Evolutionary conservation across 345 rosid species (phyloP).

Genomic region (Acer negundo): DNA sequence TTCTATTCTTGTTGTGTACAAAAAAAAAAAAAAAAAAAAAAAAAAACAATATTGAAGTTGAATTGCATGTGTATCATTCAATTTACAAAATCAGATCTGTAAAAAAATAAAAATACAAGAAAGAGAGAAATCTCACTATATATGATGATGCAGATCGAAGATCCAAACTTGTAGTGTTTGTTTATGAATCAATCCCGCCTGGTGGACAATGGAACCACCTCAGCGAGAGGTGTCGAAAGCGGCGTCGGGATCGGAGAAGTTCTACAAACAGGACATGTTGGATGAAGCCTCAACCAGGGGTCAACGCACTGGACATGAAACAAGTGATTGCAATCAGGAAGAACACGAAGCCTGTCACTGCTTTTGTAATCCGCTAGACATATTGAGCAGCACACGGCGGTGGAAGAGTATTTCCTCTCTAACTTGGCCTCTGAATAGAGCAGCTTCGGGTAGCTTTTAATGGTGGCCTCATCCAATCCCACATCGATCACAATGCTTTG

Average conservation of each 20-base stretch:
- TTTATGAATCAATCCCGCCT: constrained; percentile 40
- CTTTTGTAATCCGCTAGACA: constrained; percentile 81
- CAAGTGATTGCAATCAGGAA: constrained; percentile 81
- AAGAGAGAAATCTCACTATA: background rate
- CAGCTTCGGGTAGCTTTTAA: constrained; percentile 73
- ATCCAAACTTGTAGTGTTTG: background rate
- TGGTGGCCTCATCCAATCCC: constrained; percentile 76
- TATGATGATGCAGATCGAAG: background rate
- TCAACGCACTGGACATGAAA: constrained; percentile 85
- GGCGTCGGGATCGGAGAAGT: constrained; percentile 91
- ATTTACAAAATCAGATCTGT: background rate
- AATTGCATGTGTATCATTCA: background rate
- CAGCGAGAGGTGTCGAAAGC: constrained; percentile 71
- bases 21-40: too few species aligned
- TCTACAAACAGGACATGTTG: constrained; percentile 79
- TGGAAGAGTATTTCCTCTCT: constrained; percentile 33
- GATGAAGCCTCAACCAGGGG: constrained; percentile 77
- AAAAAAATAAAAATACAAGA: background rate
- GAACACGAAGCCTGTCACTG: constrained; percentile 49
- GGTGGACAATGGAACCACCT: constrained; percentile 67
- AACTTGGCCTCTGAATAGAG: constrained; percentile 63
- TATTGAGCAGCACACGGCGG: constrained; percentile 68
- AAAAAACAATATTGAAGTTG: background rate
- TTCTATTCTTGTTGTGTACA: too few species aligned
- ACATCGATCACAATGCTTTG: constrained; percentile 34